Evolutionary conservation across 345 rosid genomes (phyloP).

Genomic region (Alliaria petiolata): DNA sequence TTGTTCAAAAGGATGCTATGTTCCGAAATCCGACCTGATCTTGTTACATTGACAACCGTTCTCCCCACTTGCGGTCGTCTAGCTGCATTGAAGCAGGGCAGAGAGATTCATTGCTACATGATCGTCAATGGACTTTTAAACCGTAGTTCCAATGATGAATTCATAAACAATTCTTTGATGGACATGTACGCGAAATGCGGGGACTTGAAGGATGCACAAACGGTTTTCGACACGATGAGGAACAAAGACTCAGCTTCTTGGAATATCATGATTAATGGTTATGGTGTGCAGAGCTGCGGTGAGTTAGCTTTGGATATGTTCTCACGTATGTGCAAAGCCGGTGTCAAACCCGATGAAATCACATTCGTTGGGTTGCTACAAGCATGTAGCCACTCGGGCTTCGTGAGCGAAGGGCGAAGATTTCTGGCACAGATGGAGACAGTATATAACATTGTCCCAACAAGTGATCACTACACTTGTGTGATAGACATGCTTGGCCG

Average conservation of each 20-base stretch:
- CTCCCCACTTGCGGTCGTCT: constrained; percentile 54
- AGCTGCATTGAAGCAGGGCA: constrained; percentile 55
- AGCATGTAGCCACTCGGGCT: constrained; percentile 68
- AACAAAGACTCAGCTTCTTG: constrained; percentile 54
- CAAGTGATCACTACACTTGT: constrained; percentile 59
- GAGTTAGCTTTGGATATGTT: constrained; percentile 50
- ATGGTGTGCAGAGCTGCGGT: constrained; percentile 53
- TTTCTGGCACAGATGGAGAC: constrained; percentile 43
- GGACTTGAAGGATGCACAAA: constrained; percentile 47
- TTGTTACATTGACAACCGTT: constrained; percentile 53
- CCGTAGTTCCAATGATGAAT: constrained; percentile 25
- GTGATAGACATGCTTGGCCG: constrained; percentile 75
- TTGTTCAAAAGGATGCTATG: constrained; percentile 48
- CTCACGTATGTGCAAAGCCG: constrained; percentile 37
- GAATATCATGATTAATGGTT: constrained; percentile 62
- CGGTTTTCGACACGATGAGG: constrained; percentile 43
- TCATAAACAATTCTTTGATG: constrained; percentile 43
- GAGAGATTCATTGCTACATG: constrained; percentile 48
- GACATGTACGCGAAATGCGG: constrained; percentile 69
- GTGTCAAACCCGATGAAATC: constrained; percentile 47
- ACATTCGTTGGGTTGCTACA: constrained; percentile 55
- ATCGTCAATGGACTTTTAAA: constrained; percentile 39
- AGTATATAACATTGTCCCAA: constrained; percentile 42
- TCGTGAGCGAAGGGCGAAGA: constrained; percentile 41
- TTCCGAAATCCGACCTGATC: constrained; percentile 44